Evolutionary conservation across 1,284 basidiomycete species (phyloP).

Genomic region (Porogramme epimiltina): DNA sequence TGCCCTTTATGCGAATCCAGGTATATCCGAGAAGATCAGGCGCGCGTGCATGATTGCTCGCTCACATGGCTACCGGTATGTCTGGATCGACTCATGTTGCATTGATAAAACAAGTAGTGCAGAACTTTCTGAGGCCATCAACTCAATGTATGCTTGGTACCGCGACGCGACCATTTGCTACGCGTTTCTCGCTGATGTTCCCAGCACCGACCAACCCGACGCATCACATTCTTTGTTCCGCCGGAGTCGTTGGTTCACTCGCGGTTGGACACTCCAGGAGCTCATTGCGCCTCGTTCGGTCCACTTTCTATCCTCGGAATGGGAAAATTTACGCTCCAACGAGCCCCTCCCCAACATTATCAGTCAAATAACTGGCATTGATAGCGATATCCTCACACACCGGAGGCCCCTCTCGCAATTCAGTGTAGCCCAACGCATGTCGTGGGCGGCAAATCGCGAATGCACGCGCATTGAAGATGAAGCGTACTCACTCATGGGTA

Average conservation of each 20-base stretch:
- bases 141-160: neutral
- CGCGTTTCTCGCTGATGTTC: neutral
- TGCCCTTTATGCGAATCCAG: neutral
- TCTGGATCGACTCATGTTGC: conserved; percentile 1
- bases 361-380: neutral
- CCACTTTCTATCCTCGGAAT: neutral
- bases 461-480: conserved; percentile 1
- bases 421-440: conserved; percentile 1
- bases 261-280: neutral
- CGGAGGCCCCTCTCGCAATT: neutral
- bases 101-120: neutral
- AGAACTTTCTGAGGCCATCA: neutral
- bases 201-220: neutral
- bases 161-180: neutral
- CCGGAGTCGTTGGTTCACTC: neutral
- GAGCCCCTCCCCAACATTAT: neutral
- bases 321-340: neutral
- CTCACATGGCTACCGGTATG: neutral
- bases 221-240: neutral
- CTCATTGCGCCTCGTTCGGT: neutral
- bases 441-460: neutral
- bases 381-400: neutral
- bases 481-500: conserved; percentile 3
- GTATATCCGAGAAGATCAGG: neutral
- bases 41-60: neutral